Evolutionary conservation across 1,284 basidiomycete species (phyloP), one percentile per base, ranked within the genome.

Genomic region (Quambalaria eucalypti): DNA sequence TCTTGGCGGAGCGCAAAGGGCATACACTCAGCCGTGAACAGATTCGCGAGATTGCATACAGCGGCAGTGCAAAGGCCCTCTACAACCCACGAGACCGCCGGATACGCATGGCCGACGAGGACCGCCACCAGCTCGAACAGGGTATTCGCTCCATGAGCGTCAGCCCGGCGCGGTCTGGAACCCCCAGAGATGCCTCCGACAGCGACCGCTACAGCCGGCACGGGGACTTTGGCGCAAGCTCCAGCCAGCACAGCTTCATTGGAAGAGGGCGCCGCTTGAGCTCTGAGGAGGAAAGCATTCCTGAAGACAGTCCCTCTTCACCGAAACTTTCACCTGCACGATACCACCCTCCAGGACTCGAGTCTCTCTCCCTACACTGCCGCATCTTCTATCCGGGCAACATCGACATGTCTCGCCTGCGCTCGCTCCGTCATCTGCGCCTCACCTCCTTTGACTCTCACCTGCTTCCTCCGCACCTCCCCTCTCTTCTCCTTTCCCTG

Each of bases 361-460:
- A 30, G 10, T 38, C 30, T 14, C 12, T 36, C 12, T 48, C 44
- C 44, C 9, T 49, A 23, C n/a, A 47, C 38, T 44, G 28, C 42
- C 36, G 14, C 12, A 25, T 50, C 50, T 47, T 51, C 8, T 42
- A 23, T 36, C 23, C 48, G 19, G 53, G 52, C 12, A 28, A 55
- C 26, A 12, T 29, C 10, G 23, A 25, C 21, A 38, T 55, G 2
- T 19, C 36, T 19, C 29, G 31, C 26, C 46, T 59, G 26, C 7
- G 36, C 7, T n/a, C 33, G 4, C 30, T 59, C 4, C 36, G 42
- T 19, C 48, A 52, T 19, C 48, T 59, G 7, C 30, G 36, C 16
- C 48, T 59, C n/a, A 59, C 55, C 28, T 30, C 36, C 14, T 59
- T 48, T 50, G 57, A 59, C 46, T 38, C 48, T 12, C 46, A 51